Conservation (phyloP, 2,329 filamentous ascomycete genomes). For the Leptographium flavum region DNA sequence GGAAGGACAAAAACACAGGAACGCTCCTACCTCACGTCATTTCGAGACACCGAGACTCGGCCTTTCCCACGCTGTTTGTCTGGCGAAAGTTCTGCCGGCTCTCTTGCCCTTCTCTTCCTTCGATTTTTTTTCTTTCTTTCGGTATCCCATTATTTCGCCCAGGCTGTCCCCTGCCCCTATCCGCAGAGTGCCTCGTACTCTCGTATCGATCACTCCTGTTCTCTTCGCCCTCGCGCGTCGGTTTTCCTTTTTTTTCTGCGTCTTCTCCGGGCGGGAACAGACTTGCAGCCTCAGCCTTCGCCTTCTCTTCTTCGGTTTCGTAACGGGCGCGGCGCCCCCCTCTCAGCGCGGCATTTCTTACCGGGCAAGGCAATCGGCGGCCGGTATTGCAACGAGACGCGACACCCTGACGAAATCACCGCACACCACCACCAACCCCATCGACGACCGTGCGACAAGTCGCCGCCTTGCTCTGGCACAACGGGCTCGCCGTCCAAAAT, state of each 20-base stretch:
- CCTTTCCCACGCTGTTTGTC: not conserved
- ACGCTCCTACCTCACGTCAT: conserved; percentile 1
- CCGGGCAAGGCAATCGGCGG: no score
- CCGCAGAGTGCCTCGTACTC: no score
- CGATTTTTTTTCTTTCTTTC: not conserved
- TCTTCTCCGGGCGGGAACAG: not conserved
- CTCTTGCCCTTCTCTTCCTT: not conserved
- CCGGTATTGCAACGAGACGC: no score
- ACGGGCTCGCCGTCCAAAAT: conserved; percentile 5
- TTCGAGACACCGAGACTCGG: not conserved
- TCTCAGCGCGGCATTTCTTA: no score
- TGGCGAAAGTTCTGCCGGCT: not conserved
- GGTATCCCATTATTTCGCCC: no score
- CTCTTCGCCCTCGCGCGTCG: not conserved
- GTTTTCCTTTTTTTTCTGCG: not conserved
- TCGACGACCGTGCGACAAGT: not conserved
- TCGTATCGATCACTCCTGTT: no score
- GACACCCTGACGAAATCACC: not conserved
- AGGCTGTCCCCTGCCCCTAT: no score
- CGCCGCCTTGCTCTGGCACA: conserved; percentile 3
- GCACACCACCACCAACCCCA: not conserved
- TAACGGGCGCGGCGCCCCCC: not conserved
- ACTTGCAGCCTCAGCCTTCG: not conserved
- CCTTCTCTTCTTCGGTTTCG: not conserved
- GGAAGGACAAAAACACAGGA: not conserved